Conservation (phyloP, 179 eudicot genomes). For the Nepenthes alata region DNA sequence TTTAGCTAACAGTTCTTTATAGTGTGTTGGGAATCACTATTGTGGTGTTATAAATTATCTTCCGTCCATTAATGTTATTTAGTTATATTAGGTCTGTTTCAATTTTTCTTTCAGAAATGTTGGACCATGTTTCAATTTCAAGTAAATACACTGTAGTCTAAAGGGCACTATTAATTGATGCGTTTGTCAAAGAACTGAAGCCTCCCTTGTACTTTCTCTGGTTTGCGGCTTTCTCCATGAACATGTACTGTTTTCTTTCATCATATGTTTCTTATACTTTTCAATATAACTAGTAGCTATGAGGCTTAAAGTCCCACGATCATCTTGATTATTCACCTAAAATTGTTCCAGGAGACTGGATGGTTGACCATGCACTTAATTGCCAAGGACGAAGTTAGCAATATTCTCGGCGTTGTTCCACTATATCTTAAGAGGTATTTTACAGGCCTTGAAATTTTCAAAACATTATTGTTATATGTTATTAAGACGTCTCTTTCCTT, state of each 20-base stretch:
- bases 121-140: no score
- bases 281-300: not conserved
- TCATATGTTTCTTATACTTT: not conserved
- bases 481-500: not conserved
- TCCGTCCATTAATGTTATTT: no score
- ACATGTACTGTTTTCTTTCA: constrained; percentile 3
- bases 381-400: constrained; percentile 59
- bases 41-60: no score
- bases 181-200: no score
- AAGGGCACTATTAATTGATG: no score
- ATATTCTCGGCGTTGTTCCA: constrained; percentile 71
- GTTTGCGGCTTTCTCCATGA: not conserved
- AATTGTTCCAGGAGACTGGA: constrained; percentile 70
- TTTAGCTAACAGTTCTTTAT: no score
- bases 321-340: constrained; percentile 5
- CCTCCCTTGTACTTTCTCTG: not conserved
- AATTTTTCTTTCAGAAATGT: no score
- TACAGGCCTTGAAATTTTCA: constrained; percentile 4
- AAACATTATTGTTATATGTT: not conserved
- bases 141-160: no score
- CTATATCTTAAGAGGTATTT: constrained; percentile 82
- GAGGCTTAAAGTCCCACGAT: constrained; percentile 1
- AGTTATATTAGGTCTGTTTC: no score
- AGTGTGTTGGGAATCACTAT: no score
- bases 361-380: constrained; percentile 73